These are phyloP conservation scores for Chlorella sp. DNA, from an alignment of 139 green algal species.

Conservation along the genomic window DNA sequence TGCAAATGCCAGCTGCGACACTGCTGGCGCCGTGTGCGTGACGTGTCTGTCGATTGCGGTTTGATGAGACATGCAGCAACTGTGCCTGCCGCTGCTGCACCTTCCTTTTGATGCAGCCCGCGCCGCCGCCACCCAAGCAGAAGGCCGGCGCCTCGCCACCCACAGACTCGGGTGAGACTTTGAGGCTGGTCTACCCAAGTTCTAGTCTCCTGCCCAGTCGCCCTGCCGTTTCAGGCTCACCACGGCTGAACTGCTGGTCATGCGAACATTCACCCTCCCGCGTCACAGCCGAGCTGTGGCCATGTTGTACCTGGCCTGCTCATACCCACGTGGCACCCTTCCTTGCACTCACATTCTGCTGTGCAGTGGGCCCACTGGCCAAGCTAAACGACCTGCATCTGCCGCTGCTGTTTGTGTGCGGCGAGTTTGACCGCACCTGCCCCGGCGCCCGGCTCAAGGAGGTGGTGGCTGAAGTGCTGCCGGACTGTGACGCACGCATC, in stretches of 20 bases:
- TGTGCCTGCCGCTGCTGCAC: too few relatives aligned
- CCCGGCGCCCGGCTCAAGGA: slow-evolving; percentile 18
- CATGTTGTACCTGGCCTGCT: too few relatives aligned
- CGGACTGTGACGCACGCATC: not conserved
- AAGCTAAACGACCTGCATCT: slow-evolving; percentile 11
- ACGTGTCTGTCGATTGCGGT: too few relatives aligned
- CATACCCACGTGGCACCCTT: too few relatives aligned
- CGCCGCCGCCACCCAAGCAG: slow-evolving; percentile 40
- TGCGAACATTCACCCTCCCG: too few relatives aligned
- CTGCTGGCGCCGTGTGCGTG: too few relatives aligned
- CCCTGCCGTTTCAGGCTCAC: too few relatives aligned
- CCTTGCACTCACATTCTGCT: too few relatives aligned
- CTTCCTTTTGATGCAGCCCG: not conserved
- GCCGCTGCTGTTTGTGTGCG: slow-evolving; percentile 29
- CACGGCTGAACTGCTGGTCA: not conserved
- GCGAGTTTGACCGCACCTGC: slow-evolving; percentile 40
- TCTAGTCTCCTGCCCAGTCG: too few relatives aligned
- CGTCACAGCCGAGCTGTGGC: not conserved
- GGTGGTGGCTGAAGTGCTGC: slow-evolving; percentile 15
- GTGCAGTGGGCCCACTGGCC: slow-evolving; percentile 12
- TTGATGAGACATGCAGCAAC: too few relatives aligned
- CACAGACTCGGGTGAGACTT: slow-evolving; percentile 37
- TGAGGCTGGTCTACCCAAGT: too few relatives aligned
- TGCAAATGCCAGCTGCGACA: too few relatives aligned
- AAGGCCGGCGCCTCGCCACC: slow-evolving; percentile 32